Conservation (phyloP, 106 monocot genomes). For the Chionographis japonica region DNA sequence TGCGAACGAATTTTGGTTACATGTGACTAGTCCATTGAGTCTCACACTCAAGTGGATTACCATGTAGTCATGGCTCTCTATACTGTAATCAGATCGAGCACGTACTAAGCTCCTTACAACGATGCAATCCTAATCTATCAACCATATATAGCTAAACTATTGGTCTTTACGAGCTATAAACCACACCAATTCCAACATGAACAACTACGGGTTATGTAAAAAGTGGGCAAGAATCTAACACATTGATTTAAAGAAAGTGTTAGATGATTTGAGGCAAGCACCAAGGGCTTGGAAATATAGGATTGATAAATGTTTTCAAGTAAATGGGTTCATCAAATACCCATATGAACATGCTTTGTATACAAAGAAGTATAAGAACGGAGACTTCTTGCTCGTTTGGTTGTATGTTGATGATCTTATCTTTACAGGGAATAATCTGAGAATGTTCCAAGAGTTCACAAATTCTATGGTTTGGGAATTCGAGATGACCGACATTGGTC, state of each 20-base stretch:
- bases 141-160: too few species aligned
- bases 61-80: too few species aligned
- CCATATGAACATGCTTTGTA: constrained; percentile 5
- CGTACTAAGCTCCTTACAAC: too few species aligned
- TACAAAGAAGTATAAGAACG: background rate
- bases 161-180: too few species aligned
- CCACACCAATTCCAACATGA: too few species aligned
- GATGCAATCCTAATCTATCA: too few species aligned
- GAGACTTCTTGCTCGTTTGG: background rate
- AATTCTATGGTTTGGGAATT: constrained; percentile 3
- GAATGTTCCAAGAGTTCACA: constrained; percentile 1
- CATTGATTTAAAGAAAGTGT: background rate
- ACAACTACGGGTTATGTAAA: background rate
- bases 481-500: constrained; percentile 7
- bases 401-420: background rate
- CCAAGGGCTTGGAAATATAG: background rate
- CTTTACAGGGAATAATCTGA: background rate
- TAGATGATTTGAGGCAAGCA: background rate
- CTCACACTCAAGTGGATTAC: too few species aligned
- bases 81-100: too few species aligned
- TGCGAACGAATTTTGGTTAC: too few species aligned
- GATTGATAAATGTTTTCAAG: too few species aligned
- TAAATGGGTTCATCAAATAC: background rate
- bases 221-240: background rate
- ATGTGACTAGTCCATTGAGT: too few species aligned